phyloP scores from a whole-genome alignment of 2,329 filamentous ascomycete genomes.

The Microsporum canis region DNA sequence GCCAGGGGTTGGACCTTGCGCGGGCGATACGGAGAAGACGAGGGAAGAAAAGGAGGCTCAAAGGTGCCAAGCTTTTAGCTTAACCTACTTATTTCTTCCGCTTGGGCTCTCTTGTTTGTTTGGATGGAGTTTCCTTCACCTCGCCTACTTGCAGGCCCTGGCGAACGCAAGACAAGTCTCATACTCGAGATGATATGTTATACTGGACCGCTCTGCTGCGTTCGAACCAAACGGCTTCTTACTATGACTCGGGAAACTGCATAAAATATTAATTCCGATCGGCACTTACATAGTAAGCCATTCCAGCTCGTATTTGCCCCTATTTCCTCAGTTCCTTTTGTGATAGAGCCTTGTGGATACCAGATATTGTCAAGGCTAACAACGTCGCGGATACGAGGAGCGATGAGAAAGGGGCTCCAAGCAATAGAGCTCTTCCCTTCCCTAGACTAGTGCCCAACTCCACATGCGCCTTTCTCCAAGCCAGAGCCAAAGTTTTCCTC shows the following conservation, averaged over 20 bases:
- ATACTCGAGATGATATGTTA: not conserved
- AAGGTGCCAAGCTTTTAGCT: constrained; percentile 3
- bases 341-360: constrained; percentile 1
- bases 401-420: not conserved
- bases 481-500: not conserved
- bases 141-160: not conserved
- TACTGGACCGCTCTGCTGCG: not conserved
- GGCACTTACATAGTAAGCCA: constrained; percentile 1
- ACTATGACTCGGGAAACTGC: not conserved
- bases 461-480: not conserved
- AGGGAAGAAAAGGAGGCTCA: not conserved
- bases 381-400: not conserved
- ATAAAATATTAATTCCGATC: not conserved
- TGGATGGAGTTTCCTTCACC: not conserved
- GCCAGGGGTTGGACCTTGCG: not conserved
- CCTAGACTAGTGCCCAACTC: not conserved
- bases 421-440: not conserved
- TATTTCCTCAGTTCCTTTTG: not conserved
- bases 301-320: not conserved
- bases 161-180: not conserved
- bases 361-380: not conserved
- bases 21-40: not conserved
- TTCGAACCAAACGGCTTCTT: not conserved
- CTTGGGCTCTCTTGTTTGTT: not conserved
- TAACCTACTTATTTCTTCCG: not conserved